Percentiles rank a stretch among this genome's conserved stretches.
These are phyloP conservation scores for Coelastrella sp. DNA, from an alignment of 139 green algal species.

Conservation along the genomic window DNA sequence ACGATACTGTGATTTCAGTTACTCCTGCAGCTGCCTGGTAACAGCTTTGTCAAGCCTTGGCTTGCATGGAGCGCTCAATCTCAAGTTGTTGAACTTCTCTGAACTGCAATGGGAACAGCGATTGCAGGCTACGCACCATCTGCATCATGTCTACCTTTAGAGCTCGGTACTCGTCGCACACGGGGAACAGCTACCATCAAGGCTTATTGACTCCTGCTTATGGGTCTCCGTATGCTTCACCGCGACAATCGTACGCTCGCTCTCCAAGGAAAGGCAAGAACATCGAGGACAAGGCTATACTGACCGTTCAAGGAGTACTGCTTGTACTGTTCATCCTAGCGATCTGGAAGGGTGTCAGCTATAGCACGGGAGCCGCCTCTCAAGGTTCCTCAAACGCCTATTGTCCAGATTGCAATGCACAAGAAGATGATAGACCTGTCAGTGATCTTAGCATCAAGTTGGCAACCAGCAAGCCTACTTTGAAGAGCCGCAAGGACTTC, in stretches of 20 bases:
- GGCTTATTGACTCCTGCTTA: neutral
- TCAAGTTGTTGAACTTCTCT: too few relatives aligned
- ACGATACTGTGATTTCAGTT: too few relatives aligned
- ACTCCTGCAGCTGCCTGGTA: neutral
- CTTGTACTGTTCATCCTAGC: neutral
- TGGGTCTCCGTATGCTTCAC: neutral
- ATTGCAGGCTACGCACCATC: too few relatives aligned
- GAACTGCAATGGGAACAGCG: too few relatives aligned
- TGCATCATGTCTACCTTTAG: neutral
- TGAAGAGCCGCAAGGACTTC: constrained; percentile 6
- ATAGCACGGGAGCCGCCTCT: neutral
- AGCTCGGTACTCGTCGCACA: neutral
- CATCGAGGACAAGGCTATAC: neutral
- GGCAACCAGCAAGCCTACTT: neutral
- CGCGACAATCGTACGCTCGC: neutral
- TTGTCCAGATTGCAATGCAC: neutral
- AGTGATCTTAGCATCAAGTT: constrained; percentile 34
- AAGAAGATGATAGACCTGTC: neutral
- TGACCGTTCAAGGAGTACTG: neutral
- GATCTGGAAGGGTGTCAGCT: neutral
- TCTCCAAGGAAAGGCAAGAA: neutral
- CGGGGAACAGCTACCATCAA: neutral
- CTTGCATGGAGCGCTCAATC: too few relatives aligned
- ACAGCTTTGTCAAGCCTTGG: too few relatives aligned
- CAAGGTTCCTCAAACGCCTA: neutral